Evolutionary conservation across 208 protist genomes (phyloP), one percentile per base, ranked within the genome.

Genomic region (Strigomonas galati): DNA sequence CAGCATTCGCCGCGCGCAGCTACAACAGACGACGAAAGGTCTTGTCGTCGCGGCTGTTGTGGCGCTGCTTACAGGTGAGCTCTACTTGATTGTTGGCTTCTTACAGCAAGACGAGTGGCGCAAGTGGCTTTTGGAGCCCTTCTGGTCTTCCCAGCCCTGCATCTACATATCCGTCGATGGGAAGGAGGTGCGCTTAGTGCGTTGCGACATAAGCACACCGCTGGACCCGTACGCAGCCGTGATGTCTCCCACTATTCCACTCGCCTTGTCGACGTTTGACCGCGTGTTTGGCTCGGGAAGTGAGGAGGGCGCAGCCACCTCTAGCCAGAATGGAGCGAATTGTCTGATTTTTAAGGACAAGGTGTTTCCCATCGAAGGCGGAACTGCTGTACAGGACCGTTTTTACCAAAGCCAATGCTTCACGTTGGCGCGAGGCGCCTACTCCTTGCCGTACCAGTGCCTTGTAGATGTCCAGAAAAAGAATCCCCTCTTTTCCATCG

Each of bases 231-330:
- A 59, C 15, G 67, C 71, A 10, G 66, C 71, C 23, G 46, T 67
- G 24, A 26, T 49, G 1, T 72, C 82, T 6, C 80, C 82, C n/a
- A 74, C 76, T 27, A 17, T 76, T 12, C 56, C 79, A 14, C 62
- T 86, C 65, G 79, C 80, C 21, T 69, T 92, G n/a, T 81, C 72
- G 9, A 65, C 78, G n/a, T 85, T 92, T 57, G 78, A 85, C 24
- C 73, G 70, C 56, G 57, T 84, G 7, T 64, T 62, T 0, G 24
- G 35, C 32, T 31, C 31, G 21, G 53, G 6, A 44, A 23, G 24
- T 0, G 55, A 70, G 24, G 56, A 51, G 12, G n/a, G 10, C 35
- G 17, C 51, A 3, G 21, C 62, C 0, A 58, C 26, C 9, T 46
- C 2, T 9, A n/a, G 2, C 32, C 28, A 51, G 35, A 4, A 40